phyloP scores from a whole-genome alignment of 2,329 filamentous ascomycete species.

The Neodidymelliopsis sp. region DNA sequence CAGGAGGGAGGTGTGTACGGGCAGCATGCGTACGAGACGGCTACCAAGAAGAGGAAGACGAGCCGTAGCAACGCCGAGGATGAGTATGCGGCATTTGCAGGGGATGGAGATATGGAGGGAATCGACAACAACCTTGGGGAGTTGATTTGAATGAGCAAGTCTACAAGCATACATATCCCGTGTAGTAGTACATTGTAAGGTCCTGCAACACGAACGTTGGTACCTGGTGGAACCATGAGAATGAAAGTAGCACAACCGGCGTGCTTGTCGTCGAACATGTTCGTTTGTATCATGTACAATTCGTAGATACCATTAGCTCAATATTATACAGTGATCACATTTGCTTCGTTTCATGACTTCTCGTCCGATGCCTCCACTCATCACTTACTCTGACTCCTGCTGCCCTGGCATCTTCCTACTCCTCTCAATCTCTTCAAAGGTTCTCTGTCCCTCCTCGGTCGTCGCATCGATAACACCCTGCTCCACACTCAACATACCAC shows the following conservation, averaged over 20 bases:
- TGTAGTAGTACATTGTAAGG: too few species aligned
- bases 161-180: too few species aligned
- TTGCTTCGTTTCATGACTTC: background rate
- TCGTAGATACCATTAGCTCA: conserved; percentile 6
- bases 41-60: conserved; percentile 50
- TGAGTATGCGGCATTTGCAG: conserved; percentile 49
- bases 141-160: conserved; percentile 50
- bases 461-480: conserved; percentile 95
- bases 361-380: background rate
- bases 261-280: background rate
- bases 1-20: conserved; percentile 34
- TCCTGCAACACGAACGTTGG: too few species aligned
- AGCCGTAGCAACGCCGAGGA: conserved; percentile 43
- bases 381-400: conserved; percentile 37
- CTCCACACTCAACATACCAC: conserved; percentile 88
- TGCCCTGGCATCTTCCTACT: conserved; percentile 48
- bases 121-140: conserved; percentile 69
- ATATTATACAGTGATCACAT: conserved; percentile 15
- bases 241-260: background rate
- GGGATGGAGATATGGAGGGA: conserved; percentile 62
- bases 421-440: conserved; percentile 72
- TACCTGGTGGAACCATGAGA: too few species aligned
- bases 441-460: conserved; percentile 81
- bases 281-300: background rate
- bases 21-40: conserved; percentile 29